Conservation (phyloP, 1,284 basidiomycete species). For the Microbotryum intermedium region DNA sequence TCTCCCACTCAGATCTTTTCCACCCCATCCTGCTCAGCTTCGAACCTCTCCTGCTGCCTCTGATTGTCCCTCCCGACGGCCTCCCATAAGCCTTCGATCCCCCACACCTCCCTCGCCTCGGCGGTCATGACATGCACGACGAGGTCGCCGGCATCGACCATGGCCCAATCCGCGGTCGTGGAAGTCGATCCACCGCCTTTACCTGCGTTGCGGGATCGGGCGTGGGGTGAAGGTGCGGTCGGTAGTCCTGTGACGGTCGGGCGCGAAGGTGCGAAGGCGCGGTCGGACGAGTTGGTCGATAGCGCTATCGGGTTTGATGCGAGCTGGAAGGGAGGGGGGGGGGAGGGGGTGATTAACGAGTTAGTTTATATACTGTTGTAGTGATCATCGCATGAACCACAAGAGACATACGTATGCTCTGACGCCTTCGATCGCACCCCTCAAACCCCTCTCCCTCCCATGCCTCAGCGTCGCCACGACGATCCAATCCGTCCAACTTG, state of each 20-base stretch:
- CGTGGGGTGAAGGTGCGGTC: constrained; percentile 17
- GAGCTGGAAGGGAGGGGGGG: constrained; percentile 4
- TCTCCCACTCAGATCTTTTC: too few relatives aligned
- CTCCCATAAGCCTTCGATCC: constrained; percentile 31
- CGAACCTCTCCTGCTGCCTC: too few relatives aligned
- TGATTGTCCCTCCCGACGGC: background rate
- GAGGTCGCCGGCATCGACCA: constrained; percentile 32
- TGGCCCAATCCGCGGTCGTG: constrained; percentile 25
- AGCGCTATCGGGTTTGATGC: constrained; percentile 19
- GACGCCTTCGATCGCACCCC: constrained; percentile 32
- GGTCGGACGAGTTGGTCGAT: background rate
- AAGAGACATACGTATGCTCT: constrained; percentile 23
- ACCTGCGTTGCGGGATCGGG: constrained; percentile 6
- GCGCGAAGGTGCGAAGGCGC: constrained; percentile 19
- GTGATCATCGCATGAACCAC: background rate
- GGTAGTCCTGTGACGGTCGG: constrained; percentile 21
- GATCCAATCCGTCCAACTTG: constrained; percentile 35
- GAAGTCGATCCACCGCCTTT: constrained; percentile 6
- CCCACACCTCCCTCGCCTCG: constrained; percentile 28
- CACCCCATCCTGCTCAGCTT: too few relatives aligned
- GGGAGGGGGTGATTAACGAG: background rate
- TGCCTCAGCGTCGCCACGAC: constrained; percentile 26
- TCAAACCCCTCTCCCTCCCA: constrained; percentile 31
- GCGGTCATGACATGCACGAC: constrained; percentile 34
- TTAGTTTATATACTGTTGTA: background rate